Conservation (phyloP, 345 rosid genomes). For the Lepidium aucheri region DNA sequence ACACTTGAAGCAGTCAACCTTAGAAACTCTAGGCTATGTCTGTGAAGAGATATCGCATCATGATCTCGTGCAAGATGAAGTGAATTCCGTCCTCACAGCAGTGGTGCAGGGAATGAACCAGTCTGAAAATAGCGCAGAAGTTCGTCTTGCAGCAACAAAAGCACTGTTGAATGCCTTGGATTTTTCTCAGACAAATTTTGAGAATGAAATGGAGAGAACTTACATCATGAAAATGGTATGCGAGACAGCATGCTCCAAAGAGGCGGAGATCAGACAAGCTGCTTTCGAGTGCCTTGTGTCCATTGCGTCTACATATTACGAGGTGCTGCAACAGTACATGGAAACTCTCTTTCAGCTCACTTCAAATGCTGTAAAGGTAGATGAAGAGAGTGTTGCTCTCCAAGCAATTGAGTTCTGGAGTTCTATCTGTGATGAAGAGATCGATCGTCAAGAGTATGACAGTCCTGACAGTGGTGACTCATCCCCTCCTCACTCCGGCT, state of each 20-base stretch:
- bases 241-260: constrained; percentile 78
- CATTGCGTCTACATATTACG: constrained; percentile 80
- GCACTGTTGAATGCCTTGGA: constrained; percentile 80
- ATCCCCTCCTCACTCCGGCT: constrained; percentile 52
- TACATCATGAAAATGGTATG: constrained; percentile 93
- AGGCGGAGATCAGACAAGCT: constrained; percentile 76
- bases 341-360: constrained; percentile 78
- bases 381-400: constrained; percentile 83
- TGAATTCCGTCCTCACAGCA: constrained; percentile 85
- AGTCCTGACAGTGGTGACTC: constrained; percentile 56
- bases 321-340: constrained; percentile 84
- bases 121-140: constrained; percentile 61
- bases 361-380: constrained; percentile 78
- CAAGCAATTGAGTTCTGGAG: constrained; percentile 99
- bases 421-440: constrained; percentile 94
- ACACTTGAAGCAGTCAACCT: constrained; percentile 72
- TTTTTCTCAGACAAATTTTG: constrained; percentile 90
- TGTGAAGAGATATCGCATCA: constrained; percentile 88
- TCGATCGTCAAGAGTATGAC: constrained; percentile 79
- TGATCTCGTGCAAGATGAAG: constrained; percentile 86
- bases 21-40: constrained; percentile 85
- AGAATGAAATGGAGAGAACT: constrained; percentile 86
- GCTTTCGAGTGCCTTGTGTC: constrained; percentile 97
- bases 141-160: constrained; percentile 79
- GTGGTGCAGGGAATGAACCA: constrained; percentile 96